Conservation (phyloP, 768 basidiomycete genomes). For the Russula griseocarnosa region DNA sequence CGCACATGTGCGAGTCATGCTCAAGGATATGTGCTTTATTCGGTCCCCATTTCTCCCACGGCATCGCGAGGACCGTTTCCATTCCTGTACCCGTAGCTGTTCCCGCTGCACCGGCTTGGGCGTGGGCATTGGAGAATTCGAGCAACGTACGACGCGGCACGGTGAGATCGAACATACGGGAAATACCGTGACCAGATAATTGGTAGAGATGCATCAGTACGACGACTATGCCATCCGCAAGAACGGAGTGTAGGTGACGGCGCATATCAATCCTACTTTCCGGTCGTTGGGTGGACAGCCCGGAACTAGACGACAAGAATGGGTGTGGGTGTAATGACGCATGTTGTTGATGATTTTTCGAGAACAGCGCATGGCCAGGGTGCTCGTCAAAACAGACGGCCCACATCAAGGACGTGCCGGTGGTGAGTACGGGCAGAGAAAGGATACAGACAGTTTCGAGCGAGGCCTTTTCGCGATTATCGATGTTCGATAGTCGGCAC, state of each 20-base stretch:
- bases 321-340: background rate
- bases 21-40: conserved; percentile 1
- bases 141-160: conserved; percentile 15
- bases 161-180: conserved; percentile 6
- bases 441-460: conserved; percentile 12
- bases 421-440: conserved; percentile 2
- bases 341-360: background rate
- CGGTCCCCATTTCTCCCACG: conserved; percentile 14
- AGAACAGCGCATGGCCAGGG: conserved; percentile 17
- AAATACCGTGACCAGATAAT: background rate
- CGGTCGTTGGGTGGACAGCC: background rate
- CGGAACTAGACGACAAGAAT: background rate
- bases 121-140: background rate
- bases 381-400: conserved; percentile 14
- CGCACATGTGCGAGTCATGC: conserved; percentile 1
- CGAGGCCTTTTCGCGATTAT: background rate
- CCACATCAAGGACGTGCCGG: conserved; percentile 1
- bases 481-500: conserved; percentile 10
- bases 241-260: conserved; percentile 4
- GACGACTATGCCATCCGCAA: conserved; percentile 12
- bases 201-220: background rate
- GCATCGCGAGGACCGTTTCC: background rate
- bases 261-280: background rate
- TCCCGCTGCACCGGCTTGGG: no score
- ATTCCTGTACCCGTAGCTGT: no score